phyloP scores from a whole-genome alignment of 164 flowering plant genomes.

The Tetracentron sinense region DNA sequence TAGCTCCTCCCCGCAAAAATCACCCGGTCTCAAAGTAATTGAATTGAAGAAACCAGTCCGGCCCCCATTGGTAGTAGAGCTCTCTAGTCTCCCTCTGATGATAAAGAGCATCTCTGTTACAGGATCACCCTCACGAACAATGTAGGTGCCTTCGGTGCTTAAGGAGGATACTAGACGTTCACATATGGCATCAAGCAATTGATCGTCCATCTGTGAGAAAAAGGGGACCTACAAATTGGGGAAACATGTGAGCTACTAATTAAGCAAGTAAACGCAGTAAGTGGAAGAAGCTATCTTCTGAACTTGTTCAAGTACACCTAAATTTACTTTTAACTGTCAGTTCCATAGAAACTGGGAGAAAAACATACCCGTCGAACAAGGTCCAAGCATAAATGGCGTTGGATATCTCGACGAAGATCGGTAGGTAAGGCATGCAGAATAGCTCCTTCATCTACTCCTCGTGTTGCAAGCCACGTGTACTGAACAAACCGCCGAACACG shows the following conservation, averaged over 20 bases:
- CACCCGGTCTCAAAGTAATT: slow-evolving; percentile 69
- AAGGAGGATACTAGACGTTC: slow-evolving; percentile 81
- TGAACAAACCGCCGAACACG: slow-evolving; percentile 84
- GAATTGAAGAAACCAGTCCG: slow-evolving; percentile 88
- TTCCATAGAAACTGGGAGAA: slow-evolving; percentile 8
- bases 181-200: slow-evolving; percentile 93
- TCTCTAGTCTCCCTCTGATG: slow-evolving; percentile 81
- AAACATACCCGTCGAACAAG: slow-evolving; percentile 85
- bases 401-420: slow-evolving; percentile 91
- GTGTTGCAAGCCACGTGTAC: slow-evolving; percentile 92
- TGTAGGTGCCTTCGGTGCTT: slow-evolving; percentile 75
- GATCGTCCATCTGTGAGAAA: slow-evolving; percentile 97
- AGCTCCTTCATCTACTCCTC: slow-evolving; percentile 89
- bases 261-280: too few species aligned
- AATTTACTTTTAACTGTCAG: too few species aligned
- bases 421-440: slow-evolving; percentile 66
- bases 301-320: too few species aligned
- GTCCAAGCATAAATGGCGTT: slow-evolving; percentile 87
- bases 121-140: slow-evolving; percentile 93
- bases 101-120: slow-evolving; percentile 91
- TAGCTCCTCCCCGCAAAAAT: slow-evolving; percentile 91
- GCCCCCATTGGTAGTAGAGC: slow-evolving; percentile 89
- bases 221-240: slow-evolving; percentile 72
- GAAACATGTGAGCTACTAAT: neutral
- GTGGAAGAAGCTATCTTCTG: too few species aligned